phyloP scores from a whole-genome alignment of 257 asterid genomes.

The Ballota nigra region DNA sequence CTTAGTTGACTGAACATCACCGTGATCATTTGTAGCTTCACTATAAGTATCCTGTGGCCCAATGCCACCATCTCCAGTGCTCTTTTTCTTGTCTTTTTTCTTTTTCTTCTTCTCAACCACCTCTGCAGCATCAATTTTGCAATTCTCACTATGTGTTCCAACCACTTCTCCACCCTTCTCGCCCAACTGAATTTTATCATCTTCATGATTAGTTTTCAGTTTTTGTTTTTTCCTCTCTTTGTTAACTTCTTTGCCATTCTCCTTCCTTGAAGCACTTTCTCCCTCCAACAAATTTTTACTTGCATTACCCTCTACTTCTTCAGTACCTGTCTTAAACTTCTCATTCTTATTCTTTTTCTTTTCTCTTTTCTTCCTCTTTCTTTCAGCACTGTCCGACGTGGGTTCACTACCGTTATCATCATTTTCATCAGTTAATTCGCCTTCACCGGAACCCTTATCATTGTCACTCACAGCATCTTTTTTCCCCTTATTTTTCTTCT shows the following conservation, averaged over 20 bases:
- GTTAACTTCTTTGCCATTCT: background rate
- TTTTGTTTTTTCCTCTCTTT: conserved; percentile 22
- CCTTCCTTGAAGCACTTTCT: conserved; percentile 10
- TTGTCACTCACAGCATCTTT: conserved; percentile 7
- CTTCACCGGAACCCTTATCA: conserved; percentile 8
- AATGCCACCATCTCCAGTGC: conserved; percentile 11
- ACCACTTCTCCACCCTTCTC: conserved; percentile 15
- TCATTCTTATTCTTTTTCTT: conserved; percentile 14
- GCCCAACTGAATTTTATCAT: conserved; percentile 2
- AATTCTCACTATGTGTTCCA: background rate
- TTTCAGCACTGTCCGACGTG: background rate
- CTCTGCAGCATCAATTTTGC: conserved; percentile 2
- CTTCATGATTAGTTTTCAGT: conserved; percentile 10
- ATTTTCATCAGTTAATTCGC: conserved; percentile 7
- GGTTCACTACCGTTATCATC: background rate
- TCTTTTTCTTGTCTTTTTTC: conserved; percentile 17
- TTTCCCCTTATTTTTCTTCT: conserved; percentile 9
- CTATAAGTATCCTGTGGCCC: background rate
- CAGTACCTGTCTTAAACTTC: background rate
- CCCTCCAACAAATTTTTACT: background rate
- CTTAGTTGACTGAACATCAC: conserved; percentile 8
- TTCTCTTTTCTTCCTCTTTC: background rate
- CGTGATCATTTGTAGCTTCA: conserved; percentile 18
- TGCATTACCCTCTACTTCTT: conserved; percentile 3
- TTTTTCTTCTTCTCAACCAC: conserved; percentile 26